Conservation (phyloP, 176 grass and related monocot species). For the Musa acuminata region DNA sequence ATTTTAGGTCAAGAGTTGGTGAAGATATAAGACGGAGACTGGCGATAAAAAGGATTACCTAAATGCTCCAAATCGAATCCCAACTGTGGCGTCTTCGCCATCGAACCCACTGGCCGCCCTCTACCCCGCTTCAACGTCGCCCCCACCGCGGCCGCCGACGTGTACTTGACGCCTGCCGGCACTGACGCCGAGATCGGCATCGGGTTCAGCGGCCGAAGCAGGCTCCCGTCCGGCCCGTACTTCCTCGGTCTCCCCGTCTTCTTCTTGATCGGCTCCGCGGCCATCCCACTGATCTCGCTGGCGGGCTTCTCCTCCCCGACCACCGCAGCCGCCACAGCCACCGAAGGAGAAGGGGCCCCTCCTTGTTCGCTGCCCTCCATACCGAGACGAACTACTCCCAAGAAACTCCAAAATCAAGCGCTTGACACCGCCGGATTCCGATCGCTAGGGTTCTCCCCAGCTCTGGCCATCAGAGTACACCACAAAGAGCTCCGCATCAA, state of each 20-base stretch:
- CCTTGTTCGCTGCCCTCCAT: conserved; percentile 28
- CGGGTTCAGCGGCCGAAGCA: conserved; percentile 64
- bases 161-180: conserved; percentile 50
- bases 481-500: background rate
- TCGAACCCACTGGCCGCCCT: conserved; percentile 54
- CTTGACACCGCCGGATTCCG: background rate
- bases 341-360: conserved; percentile 17
- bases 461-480: background rate
- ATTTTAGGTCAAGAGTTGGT: background rate
- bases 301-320: background rate
- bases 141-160: conserved; percentile 60
- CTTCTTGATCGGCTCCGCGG: conserved; percentile 33
- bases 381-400: background rate
- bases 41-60: background rate
- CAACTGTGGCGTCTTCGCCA: conserved; percentile 22
- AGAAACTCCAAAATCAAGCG: conserved; percentile 11
- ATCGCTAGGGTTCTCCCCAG: background rate
- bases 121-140: conserved; percentile 69
- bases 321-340: background rate
- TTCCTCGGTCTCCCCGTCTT: conserved; percentile 84
- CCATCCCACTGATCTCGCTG: background rate
- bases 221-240: conserved; percentile 64
- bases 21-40: too few species aligned
- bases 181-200: conserved; percentile 84
- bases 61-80: conserved; percentile 2